Evolutionary conservation across 148 eudicot species (phyloP).

Genomic region (Amaranthus hypochondriacus): DNA sequence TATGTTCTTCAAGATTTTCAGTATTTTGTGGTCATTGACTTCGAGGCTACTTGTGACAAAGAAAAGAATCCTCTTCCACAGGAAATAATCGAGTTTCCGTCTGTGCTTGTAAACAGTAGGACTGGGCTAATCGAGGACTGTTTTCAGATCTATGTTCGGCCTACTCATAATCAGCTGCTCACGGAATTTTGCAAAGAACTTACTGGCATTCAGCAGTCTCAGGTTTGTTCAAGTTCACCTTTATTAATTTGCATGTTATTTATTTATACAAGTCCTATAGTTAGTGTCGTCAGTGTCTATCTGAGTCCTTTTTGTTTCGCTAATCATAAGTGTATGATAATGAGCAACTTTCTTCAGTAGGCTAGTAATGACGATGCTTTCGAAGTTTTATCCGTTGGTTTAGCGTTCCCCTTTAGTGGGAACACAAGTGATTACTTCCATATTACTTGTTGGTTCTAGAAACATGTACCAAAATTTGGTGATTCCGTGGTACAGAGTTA

Average conservation of each 20-base stretch:
- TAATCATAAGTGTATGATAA: not conserved
- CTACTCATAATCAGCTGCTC: slow-evolving; percentile 68
- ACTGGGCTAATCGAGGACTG: slow-evolving; percentile 78
- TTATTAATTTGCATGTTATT: not conserved
- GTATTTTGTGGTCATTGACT: slow-evolving; percentile 92
- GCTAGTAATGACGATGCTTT: not conserved
- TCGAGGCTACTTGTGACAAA: slow-evolving; percentile 97
- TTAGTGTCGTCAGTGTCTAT: not conserved
- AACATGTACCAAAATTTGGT: not conserved
- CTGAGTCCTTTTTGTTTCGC: not conserved
- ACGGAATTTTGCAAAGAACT: slow-evolving; percentile 91
- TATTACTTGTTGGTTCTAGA: not conserved
- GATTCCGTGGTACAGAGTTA: not conserved
- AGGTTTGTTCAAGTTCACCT: slow-evolving; percentile 41
- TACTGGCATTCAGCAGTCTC: slow-evolving; percentile 93
- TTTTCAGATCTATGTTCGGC: slow-evolving; percentile 88
- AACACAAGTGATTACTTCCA: not conserved
- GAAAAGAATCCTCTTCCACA: slow-evolving; percentile 74
- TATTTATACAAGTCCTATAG: not conserved
- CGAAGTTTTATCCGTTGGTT: not conserved
- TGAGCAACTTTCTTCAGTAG: not conserved
- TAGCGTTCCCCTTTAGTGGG: not conserved
- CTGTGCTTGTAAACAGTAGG: slow-evolving; percentile 76
- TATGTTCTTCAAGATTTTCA: slow-evolving; percentile 63
- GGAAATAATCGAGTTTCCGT: slow-evolving; percentile 95